Evolutionary conservation across 805 yeast genomes (phyloP), one percentile per base, ranked within the genome.

Genomic region (Ogataea methanolica): DNA sequence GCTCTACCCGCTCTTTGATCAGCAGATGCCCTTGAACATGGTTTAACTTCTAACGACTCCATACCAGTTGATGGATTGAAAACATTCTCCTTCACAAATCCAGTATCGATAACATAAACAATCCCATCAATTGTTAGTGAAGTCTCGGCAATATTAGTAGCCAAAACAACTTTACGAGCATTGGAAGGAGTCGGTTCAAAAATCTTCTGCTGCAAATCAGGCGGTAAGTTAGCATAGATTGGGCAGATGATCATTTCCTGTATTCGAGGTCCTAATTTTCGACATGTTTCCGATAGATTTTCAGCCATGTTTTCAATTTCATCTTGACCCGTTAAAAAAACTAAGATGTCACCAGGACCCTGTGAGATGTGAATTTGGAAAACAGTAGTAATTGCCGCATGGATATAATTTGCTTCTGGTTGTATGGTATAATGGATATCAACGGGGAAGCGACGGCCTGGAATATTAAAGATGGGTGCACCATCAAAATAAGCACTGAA

Each of bases 1-100:
- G 98, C 99, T 72, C 99, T 81, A 62, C 99, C 99, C 1, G 97
- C 91, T 60, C 99, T 75, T 68, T 94, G 99, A 59, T 89, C 91
- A 0, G 97, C 97, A 39, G 96, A 90, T 0, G 99, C 99, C 59
- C 83, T 83, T 0, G 98, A 91, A 53, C 96, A 89, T 0, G 97
- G 95, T 15, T 84, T 80, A 5, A 94, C 90, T 41, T 85, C 80
- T 50, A 94, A 73, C 33, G 91, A 83, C 50, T 90, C 96, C 82
- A 92, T 91, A 15, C 97, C 91, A 6, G 89, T 82, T 21, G 85
- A 68, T 1, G 97, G 89, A 59, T 91, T 90, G 67, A 80, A 92
- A 3, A 88, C 86, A 59, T 89, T 92, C 58, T 91, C 94, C 67
- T 94, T 94, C 21, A 91, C 92, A 63, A 88, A 89, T 0, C 99